Base-by-base conservation (phyloP, 805 yeast genomes). In the Yarrowia keelungensis region DNA sequence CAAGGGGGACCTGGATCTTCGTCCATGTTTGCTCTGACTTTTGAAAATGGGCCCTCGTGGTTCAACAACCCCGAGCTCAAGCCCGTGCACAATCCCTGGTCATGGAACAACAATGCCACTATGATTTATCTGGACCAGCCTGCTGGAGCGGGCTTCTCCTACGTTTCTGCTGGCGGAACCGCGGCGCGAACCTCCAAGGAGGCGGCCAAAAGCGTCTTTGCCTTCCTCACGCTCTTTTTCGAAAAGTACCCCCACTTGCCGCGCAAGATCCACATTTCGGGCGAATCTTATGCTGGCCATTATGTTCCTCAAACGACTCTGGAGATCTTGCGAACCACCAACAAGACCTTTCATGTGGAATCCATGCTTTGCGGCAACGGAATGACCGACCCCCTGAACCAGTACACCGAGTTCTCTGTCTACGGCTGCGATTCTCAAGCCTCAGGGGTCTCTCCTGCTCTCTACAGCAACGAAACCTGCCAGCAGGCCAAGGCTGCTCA, bases 311-410 rank as follows among this genome's bases (percentile, higher is more conserved):
- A 83, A 11, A 89, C 91, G 77, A 93, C 95, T 3, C 75, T 85
- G 69, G 95, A 90, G 76, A 89, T 91, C 72, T 79, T 90, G 73
- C 81, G 82, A 46, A 86, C 85, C 71, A 82, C 36, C 26, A 83
- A 81, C 72, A 80, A 86, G 69, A 79, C 83, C 16, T 86, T 88
- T 74, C 85, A 90, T 74, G 82, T 91, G 72, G 80, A 90, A 12
- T 90, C 97, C 4, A 88, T 92, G 19, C 76, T 92, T 76, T 92
- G 93, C 74, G 98, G 98, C 71, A 92, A 92, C 76, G 97, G 98
- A 69, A 43, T 69, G 62, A 91, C 97, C 42, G 96, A 91, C 77
- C 89, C 96, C 7, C 81, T 89, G 69, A 83, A 84, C 61, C 97
- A 91, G 81, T 87, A 89, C 76, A 84, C 85, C 69, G 86, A 87